A percentile compares a stretch with the other conserved stretches of the same genome.
These are phyloP conservation scores for Ehretia macrophylla DNA, from an alignment of 257 asterid species.

Conservation along the genomic window DNA sequence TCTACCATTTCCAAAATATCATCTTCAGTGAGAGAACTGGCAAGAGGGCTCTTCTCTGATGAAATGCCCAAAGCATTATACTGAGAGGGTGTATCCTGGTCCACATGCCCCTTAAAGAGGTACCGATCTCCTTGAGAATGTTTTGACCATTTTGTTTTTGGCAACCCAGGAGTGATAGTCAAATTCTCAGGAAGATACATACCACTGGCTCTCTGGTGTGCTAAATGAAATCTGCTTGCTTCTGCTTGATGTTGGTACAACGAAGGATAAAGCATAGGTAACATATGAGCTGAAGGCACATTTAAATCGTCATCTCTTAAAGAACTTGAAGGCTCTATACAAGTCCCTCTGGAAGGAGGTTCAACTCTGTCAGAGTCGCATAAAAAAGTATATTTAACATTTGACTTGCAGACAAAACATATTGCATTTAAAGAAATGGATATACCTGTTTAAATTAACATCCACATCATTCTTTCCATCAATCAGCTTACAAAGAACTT, in stretches of 20 bases:
- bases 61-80: constrained; percentile 46
- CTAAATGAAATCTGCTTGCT: constrained; percentile 51
- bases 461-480: constrained; percentile 54
- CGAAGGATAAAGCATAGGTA: constrained; percentile 57
- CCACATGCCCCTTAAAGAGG: constrained; percentile 21
- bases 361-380: constrained; percentile 35
- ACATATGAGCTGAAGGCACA: constrained; percentile 37
- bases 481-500: constrained; percentile 92
- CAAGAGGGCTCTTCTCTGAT: constrained; percentile 45
- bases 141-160: constrained; percentile 34
- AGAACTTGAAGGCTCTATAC: constrained; percentile 39
- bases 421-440: too few relatives aligned
- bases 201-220: constrained; percentile 38
- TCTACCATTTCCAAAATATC: constrained; percentile 86
- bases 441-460: constrained; percentile 46
- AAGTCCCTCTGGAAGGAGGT: constrained; percentile 39
- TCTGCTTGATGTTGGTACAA: constrained; percentile 60
- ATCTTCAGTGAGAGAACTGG: constrained; percentile 71
- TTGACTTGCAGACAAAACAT: background rate
- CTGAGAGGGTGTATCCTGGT: constrained; percentile 28
- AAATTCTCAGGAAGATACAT: constrained; percentile 25
- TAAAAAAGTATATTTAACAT: constrained; percentile 11
- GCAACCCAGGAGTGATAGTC: constrained; percentile 25
- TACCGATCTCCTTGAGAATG: constrained; percentile 33
- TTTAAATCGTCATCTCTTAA: constrained; percentile 37